Evolutionary conservation across 371 early-diverging fungal species (phyloP), one percentile per base, ranked within the genome.

Genomic region (Lichtheimia corymbifera): DNA sequence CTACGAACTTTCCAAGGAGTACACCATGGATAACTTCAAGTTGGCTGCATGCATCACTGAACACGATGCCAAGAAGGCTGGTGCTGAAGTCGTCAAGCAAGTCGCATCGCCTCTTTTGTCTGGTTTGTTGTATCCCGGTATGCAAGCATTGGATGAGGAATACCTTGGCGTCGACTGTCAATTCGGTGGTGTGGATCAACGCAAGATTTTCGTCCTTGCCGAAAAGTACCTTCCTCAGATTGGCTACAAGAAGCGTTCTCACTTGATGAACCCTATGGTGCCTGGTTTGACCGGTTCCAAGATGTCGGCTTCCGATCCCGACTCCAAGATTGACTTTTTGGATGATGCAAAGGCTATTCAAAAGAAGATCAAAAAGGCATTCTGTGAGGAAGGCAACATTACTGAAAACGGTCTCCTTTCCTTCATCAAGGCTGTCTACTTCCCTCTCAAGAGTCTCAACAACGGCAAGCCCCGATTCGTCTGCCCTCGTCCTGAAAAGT

Each of bases 261-360:
- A 99, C 71, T 83, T 99, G 69, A 99, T 99, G 99, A 99, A 99
- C 83, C 85, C 91, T n/a, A 99, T 99, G 99, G 94, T 99, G 0
- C 97, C 98, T 30, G 99, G 99, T 20, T 85, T 99, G 54, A 85
- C 92, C 28, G 98, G 99, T 2, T 83, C 90, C 61, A 99, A 99
- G 80, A 99, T 99, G 99, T 92, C 92, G 61, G 86, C 99, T 12
- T 99, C 99, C 7, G 99, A 99, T 62, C 92, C 95, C 25, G 90
- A 96, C 67, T 96, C 97, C 55, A 99, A 99, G 86, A 95, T 99
- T 66, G 99, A 99, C 72, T 78, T 99, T 55, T 83, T 97, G 62
- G 99, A 99, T 74, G 84, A 86, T 41, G 80, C 90, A 35, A 89
- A 93, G 69, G 71, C 86, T 20, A 96, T 99, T 25, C 74, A 82